Conservation (phyloP, 441 rosid genomes). For the Euphorbia celastroides region DNA sequence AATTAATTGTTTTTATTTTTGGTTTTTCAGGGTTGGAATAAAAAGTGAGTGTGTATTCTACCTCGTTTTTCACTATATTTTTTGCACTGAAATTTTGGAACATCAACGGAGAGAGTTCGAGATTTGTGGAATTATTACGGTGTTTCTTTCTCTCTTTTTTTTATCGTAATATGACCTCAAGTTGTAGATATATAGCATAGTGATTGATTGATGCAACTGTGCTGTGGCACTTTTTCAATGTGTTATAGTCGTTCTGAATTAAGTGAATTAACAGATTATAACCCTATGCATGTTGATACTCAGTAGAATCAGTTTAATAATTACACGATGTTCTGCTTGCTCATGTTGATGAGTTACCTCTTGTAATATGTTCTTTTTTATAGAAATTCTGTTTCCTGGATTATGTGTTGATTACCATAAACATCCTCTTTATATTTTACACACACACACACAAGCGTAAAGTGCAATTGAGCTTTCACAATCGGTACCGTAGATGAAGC, state of each 20-base stretch:
- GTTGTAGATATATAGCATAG: not conserved
- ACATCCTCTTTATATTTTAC: not conserved
- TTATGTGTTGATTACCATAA: not conserved
- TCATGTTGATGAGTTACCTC: not conserved
- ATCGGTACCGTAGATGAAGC: slow-evolving; percentile 5
- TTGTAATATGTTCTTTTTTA: not conserved
- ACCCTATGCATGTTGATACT: not conserved
- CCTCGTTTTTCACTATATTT: slow-evolving; percentile 17
- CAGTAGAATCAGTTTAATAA: not conserved
- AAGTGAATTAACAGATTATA: slow-evolving; percentile 1
- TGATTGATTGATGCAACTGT: not conserved
- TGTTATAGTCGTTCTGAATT: not conserved
- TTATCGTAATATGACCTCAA: not conserved
- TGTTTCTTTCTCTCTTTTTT: not conserved
- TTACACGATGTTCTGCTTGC: too few species aligned
- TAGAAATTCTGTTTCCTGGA: not conserved
- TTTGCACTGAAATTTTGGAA: slow-evolving; percentile 15
- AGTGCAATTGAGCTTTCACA: not conserved
- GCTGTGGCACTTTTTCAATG: not conserved
- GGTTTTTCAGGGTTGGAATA: slow-evolving; percentile 93
- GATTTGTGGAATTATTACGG: slow-evolving; percentile 6
- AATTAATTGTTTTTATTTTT: slow-evolving; percentile 25
- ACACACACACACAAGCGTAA: too few species aligned
- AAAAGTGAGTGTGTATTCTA: slow-evolving; percentile 63
- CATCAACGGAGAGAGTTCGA: slow-evolving; percentile 16